These are phyloP conservation scores for Colletotrichum paranaense DNA, from an alignment of 2,329 filamentous ascomycete genomes.

Conservation along the genomic window DNA sequence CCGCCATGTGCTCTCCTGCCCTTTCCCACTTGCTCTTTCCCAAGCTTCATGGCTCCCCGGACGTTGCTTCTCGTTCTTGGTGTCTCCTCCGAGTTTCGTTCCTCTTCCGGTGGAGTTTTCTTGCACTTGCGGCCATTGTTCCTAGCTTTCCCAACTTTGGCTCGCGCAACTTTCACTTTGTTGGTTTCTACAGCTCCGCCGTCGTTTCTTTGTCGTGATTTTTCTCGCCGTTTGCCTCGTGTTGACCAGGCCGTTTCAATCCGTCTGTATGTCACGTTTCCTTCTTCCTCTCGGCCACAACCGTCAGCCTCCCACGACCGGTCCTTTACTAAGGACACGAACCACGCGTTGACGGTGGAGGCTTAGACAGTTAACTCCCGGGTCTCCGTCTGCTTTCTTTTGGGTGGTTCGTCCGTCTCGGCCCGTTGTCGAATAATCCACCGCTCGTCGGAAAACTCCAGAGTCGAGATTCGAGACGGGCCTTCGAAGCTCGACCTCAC, in stretches of 20 bases:
- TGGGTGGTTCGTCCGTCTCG: neutral
- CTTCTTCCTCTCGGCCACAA: neutral
- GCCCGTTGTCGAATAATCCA: constrained; percentile 1
- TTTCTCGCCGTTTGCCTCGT: neutral
- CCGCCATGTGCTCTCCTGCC: constrained; percentile 30
- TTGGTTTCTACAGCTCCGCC: neutral
- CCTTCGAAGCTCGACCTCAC: neutral
- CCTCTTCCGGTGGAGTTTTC: constrained; percentile 7
- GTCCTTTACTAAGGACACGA: neutral
- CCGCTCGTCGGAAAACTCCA: neutral
- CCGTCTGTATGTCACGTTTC: neutral
- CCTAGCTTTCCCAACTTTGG: neutral
- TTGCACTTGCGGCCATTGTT: neutral
- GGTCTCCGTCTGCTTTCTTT: constrained; percentile 6
- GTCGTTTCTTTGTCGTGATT: neutral
- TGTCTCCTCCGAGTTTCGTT: constrained; percentile 14
- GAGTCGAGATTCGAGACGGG: neutral
- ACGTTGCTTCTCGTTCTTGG: constrained; percentile 18
- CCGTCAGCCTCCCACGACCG: neutral
- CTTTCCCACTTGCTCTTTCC: neutral
- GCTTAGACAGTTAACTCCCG: neutral
- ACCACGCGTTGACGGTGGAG: neutral
- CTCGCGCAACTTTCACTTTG: neutral
- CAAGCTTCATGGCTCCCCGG: constrained; percentile 8
- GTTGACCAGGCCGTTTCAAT: neutral